Conservation (phyloP, 169 alveolate genomes). For the Plasmodium vinckei region DNA sequence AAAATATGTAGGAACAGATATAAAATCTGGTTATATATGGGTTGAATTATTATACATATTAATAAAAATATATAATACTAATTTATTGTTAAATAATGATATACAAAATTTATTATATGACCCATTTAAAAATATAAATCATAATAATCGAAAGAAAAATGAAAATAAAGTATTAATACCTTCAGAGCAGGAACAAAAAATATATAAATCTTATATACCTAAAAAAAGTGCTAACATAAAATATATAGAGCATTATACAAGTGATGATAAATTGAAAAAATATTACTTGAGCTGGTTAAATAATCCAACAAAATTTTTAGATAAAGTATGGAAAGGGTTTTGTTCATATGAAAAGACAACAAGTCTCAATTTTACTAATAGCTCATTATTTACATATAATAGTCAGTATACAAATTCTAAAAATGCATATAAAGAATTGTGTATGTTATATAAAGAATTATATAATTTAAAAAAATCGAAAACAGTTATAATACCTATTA, state of each 20-base stretch:
- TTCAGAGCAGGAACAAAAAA: slow-evolving; percentile 80
- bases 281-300: slow-evolving; percentile 77
- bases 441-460: slow-evolving; percentile 37
- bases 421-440: slow-evolving; percentile 70
- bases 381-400: slow-evolving; percentile 38
- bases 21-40: slow-evolving; percentile 84
- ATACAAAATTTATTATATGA: slow-evolving; percentile 79
- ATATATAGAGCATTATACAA: slow-evolving; percentile 57
- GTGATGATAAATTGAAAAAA: slow-evolving; percentile 48
- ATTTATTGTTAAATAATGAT: slow-evolving; percentile 74
- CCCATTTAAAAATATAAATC: slow-evolving; percentile 76
- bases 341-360: slow-evolving; percentile 75
- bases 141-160: slow-evolving; percentile 4
- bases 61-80: slow-evolving; percentile 83
- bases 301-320: slow-evolving; percentile 83
- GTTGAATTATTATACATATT: slow-evolving; percentile 78
- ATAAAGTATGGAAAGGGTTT: slow-evolving; percentile 82
- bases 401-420: slow-evolving; percentile 52
- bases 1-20: slow-evolving; percentile 82
- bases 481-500: slow-evolving; percentile 76
- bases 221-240: slow-evolving; percentile 8
- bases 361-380: slow-evolving; percentile 29
- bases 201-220: slow-evolving; percentile 64
- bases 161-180: slow-evolving; percentile 56
- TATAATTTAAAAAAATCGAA: slow-evolving; percentile 63